Evolutionary conservation across 495 filamentous ascomycete genomes (phyloP), one percentile per base, ranked within the genome.

Genomic region (Neurospora sp.): DNA sequence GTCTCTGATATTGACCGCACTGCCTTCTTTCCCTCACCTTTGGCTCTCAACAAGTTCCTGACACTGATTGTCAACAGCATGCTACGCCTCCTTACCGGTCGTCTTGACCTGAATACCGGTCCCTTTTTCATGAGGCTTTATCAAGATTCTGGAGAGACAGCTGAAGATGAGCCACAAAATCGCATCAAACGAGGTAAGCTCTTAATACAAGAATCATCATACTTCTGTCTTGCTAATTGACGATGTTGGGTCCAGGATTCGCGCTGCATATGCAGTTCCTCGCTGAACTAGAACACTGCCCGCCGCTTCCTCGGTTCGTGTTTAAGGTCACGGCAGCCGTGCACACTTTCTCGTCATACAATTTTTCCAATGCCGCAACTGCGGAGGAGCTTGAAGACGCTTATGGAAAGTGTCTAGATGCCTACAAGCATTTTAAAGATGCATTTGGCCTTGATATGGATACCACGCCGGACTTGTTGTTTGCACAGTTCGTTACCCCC

Each of bases 101-200:
- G 75, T 65, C 74, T 80, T 5, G 78, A 80, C 27, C 74, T 74
- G 5, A 80, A 75, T 4, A 69, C 71, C 1, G 75, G 77, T 3
- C 78, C 78, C 0, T n/a, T 80, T 37, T 78, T 80, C 41, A 78
- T 78, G 73, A 73, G 77, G 16, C 70, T 80, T 1, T 53, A 75
- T n/a, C 70, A 71, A 10, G 69, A 74, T 10, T 48, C 73, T 9
- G 69, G 40, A 11, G 73, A 74, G 22, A 22, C 70, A 37, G 76
- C 71, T 6, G 75, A 80, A 16, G 78, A 80, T n/a, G 59, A 68
- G 6, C 77, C 78, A 8, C 39, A 75, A 42, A 72, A 68, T 11
- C 75, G 77, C 3, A 65, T 78, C 9, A 75, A 80, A 39, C 74
- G 78, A 77, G 78, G 78, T 80, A 59, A 42, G 69, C 27, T 11